These are phyloP conservation scores for Aspergillus sergii DNA, from an alignment of 2,329 filamentous ascomycete genomes.

Conservation along the genomic window DNA sequence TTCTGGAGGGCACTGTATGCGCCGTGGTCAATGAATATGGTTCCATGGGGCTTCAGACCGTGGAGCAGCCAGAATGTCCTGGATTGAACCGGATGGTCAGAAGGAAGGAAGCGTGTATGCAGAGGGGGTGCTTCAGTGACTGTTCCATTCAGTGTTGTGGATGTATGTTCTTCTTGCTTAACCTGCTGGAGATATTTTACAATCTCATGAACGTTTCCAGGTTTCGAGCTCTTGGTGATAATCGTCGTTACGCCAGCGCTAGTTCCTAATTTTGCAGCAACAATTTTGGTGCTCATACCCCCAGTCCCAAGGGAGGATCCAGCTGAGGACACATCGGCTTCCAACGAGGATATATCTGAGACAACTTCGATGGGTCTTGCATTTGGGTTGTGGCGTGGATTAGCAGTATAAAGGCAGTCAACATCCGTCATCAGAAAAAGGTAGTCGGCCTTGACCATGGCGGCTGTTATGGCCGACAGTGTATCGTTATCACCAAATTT, in stretches of 20 bases:
- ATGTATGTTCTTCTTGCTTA: slow-evolving; percentile 41
- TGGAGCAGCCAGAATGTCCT: slow-evolving; percentile 97
- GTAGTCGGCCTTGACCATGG: slow-evolving; percentile 95
- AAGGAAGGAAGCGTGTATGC: slow-evolving; percentile 91
- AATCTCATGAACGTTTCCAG: slow-evolving; percentile 87
- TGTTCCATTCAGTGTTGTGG: slow-evolving; percentile 20
- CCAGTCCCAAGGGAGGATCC: slow-evolving; percentile 90
- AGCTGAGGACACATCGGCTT: slow-evolving; percentile 87
- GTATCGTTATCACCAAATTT: slow-evolving; percentile 99
- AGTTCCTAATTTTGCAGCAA: slow-evolving; percentile 87
- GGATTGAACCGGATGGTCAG: slow-evolving; percentile 81
- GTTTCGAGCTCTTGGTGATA: slow-evolving; percentile 91
- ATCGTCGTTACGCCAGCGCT: slow-evolving; percentile 94
- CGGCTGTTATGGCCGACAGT: slow-evolving; percentile 91
- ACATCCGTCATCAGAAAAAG: slow-evolving; percentile 99
- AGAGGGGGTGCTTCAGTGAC: slow-evolving; percentile 56
- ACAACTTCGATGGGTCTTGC: slow-evolving; percentile 90
- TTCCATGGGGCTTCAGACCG: slow-evolving; percentile 86
- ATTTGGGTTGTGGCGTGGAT: slow-evolving; percentile 81
- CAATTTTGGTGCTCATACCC: slow-evolving; percentile 97
- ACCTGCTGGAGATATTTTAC: slow-evolving; percentile 75
- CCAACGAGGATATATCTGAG: slow-evolving; percentile 78
- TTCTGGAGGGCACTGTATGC: slow-evolving; percentile 77
- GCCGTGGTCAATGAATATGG: slow-evolving; percentile 88
- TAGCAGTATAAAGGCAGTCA: slow-evolving; percentile 95